Evolutionary conservation across 1,284 basidiomycete genomes (phyloP).

Genomic region (Melampsora larici-populina): DNA sequence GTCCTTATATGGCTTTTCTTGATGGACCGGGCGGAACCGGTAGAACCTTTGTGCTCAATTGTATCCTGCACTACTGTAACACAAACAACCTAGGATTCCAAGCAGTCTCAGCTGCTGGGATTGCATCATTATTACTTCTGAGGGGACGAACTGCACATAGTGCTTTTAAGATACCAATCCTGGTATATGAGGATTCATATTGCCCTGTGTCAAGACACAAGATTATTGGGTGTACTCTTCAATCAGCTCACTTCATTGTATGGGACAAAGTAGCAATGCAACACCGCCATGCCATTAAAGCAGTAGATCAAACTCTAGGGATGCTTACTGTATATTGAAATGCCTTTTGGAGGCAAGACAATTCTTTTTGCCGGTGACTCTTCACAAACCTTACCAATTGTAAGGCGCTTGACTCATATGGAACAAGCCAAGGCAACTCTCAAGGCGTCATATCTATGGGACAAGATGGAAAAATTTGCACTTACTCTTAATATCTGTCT

Average conservation of each 20-base stretch:
- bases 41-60: slow-evolving; percentile 60
- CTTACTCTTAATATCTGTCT: too few species aligned
- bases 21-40: too few species aligned
- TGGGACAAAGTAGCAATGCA: slow-evolving; percentile 35
- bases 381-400: too few species aligned
- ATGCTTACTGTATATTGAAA: background rate
- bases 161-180: slow-evolving; percentile 57
- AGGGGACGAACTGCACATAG: slow-evolving; percentile 59
- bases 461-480: too few species aligned
- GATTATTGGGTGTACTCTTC: background rate
- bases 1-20: slow-evolving; percentile 56
- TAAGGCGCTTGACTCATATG: too few species aligned
- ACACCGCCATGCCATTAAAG: slow-evolving; percentile 26
- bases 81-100: slow-evolving; percentile 53
- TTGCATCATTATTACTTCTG: slow-evolving; percentile 56
- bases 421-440: too few species aligned
- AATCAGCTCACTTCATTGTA: background rate
- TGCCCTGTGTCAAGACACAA: background rate
- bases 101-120: slow-evolving; percentile 54
- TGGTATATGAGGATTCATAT: background rate
- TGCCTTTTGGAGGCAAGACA: background rate
- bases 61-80: slow-evolving; percentile 53
- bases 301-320: slow-evolving; percentile 8
- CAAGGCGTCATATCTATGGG: too few species aligned
- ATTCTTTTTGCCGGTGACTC: too few species aligned